A percentile compares a stretch with the other conserved stretches of the same genome.
Evolutionary conservation across 495 filamentous ascomycete species (phyloP).

Genomic region (Neurospora pannonica): DNA sequence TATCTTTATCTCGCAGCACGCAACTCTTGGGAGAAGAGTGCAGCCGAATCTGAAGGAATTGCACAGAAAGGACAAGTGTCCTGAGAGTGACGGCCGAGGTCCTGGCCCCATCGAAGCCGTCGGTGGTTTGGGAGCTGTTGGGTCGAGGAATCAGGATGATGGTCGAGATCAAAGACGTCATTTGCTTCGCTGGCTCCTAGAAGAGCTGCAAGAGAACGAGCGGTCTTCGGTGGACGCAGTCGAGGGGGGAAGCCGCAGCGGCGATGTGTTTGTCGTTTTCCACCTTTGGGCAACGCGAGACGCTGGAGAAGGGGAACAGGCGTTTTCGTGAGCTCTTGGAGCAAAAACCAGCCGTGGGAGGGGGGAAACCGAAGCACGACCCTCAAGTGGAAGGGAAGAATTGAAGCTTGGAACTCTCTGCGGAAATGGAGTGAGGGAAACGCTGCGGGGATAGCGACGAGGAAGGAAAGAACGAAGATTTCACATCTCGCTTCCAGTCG

Average conservation of each 20-base stretch:
- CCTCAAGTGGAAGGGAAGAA: no score
- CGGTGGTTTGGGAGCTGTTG: not conserved
- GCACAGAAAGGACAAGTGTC: not conserved
- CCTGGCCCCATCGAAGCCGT: not conserved
- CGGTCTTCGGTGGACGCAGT: not conserved
- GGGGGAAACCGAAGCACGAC: not conserved
- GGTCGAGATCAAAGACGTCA: not conserved
- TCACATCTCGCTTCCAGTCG: not conserved
- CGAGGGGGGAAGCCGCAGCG: not conserved
- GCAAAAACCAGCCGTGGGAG: not conserved
- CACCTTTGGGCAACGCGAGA: not conserved
- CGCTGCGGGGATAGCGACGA: not conserved
- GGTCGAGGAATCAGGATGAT: not conserved
- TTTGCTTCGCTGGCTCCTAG: no score
- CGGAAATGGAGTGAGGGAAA: not conserved
- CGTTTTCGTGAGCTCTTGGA: not conserved
- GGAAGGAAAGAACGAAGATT: not conserved
- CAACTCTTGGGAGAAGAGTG: not conserved
- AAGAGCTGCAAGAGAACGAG: no score
- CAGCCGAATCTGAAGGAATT: not conserved
- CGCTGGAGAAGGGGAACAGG: not conserved
- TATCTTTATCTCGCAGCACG: not conserved
- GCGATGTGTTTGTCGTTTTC: not conserved
- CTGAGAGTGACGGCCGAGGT: not conserved
- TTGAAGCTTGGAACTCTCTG: not conserved